phyloP scores from a whole-genome alignment of 2,329 filamentous ascomycete species.

The Claviceps sp. region DNA sequence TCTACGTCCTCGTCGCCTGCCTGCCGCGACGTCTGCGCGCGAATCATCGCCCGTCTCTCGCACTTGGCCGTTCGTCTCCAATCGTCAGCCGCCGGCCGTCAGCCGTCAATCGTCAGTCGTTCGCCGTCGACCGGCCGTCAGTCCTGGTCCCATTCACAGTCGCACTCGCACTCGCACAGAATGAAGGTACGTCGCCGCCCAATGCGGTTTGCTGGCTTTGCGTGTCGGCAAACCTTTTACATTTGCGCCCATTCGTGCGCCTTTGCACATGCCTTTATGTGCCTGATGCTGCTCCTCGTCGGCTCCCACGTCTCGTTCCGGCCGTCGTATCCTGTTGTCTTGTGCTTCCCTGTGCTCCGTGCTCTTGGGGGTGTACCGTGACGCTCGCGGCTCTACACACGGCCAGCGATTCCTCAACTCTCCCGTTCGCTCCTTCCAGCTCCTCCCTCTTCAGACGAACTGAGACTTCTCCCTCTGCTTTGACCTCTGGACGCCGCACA shows the following conservation, averaged over 20 bases:
- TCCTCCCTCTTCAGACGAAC: slow-evolving; percentile 4
- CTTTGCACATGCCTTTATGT: not conserved
- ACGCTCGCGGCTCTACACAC: not conserved
- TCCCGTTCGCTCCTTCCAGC: slow-evolving; percentile 6
- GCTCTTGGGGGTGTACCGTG: not conserved
- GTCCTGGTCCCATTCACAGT: not conserved
- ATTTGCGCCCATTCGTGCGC: not conserved
- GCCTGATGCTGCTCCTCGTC: not conserved
- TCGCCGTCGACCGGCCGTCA: not conserved
- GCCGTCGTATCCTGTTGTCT: not conserved
- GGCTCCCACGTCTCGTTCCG: not conserved
- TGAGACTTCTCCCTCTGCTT: not conserved
- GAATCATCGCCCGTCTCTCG: not conserved
- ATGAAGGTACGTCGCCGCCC: slow-evolving; percentile 17
- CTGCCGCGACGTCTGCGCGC: not conserved
- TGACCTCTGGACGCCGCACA: not conserved
- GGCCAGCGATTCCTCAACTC: not conserved
- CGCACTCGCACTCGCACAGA: slow-evolving; percentile 21
- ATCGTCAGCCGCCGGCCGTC: too few relatives aligned
- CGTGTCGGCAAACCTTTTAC: not conserved
- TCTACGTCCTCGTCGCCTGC: not conserved
- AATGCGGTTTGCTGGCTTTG: not conserved
- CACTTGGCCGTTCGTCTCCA: not conserved
- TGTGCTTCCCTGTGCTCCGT: not conserved
- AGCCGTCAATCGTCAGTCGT: too few relatives aligned